phyloP scores from a whole-genome alignment of 345 rosid species.

The Melaleuca quinquenervia region DNA sequence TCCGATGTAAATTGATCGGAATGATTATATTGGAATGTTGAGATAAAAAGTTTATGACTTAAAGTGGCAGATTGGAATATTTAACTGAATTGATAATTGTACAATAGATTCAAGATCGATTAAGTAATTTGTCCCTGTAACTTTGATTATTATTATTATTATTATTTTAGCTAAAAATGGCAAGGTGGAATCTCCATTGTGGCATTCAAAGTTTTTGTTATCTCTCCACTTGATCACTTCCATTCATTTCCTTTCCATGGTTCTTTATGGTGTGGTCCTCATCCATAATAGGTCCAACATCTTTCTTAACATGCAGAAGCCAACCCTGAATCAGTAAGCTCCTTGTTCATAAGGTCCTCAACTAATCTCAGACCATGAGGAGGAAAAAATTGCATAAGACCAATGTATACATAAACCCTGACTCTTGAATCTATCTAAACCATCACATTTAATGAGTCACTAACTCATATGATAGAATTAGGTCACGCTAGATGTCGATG shows the following conservation, averaged over 20 bases:
- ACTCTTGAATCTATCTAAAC: background rate
- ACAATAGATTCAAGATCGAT: fast-evolving
- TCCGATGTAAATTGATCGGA: background rate
- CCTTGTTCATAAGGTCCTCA: background rate
- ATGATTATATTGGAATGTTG: fast-evolving
- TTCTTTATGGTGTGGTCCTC: background rate
- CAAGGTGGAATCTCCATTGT: background rate
- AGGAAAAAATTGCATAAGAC: background rate
- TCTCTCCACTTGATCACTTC: background rate
- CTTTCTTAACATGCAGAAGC: background rate
- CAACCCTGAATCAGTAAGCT: background rate
- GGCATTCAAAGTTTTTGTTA: background rate
- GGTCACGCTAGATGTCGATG: background rate
- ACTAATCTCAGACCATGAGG: background rate
- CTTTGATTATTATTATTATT: background rate
- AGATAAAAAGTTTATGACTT: fast-evolving
- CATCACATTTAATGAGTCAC: background rate
- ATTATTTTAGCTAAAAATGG: background rate
- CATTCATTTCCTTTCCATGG: background rate
- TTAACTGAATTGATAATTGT: background rate
- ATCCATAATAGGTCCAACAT: background rate
- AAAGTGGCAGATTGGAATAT: fast-evolving
- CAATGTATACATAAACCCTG: background rate
- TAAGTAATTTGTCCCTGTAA: background rate
- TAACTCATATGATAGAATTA: background rate